phyloP scores from a whole-genome alignment of 495 filamentous ascomycete genomes.

The Penicillium argentinense region DNA sequence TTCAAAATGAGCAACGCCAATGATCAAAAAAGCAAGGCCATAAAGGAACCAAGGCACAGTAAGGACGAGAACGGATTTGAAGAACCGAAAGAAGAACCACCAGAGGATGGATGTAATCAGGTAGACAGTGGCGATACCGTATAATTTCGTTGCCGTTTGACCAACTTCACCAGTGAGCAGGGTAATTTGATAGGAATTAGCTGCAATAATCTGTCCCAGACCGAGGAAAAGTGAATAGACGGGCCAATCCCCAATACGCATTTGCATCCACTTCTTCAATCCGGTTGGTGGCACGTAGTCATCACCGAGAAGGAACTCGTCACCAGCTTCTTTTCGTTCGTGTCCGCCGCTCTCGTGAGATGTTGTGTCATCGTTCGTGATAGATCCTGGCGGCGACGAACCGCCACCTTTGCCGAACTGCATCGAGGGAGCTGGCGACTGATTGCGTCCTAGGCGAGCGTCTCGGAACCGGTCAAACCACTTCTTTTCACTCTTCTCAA shows the following conservation, averaged over 20 bases:
- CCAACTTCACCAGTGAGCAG: constrained; percentile 65
- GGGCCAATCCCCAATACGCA: constrained; percentile 63
- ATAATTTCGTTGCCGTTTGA: constrained; percentile 61
- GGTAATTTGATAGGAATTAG: constrained; percentile 73
- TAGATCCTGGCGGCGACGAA: constrained; percentile 36
- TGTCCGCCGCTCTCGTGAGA: constrained; percentile 38
- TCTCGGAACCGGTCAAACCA: constrained; percentile 66
- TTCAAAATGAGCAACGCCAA: constrained; percentile 63
- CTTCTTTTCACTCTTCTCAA: constrained; percentile 68
- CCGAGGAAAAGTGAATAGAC: constrained; percentile 67
- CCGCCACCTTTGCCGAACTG: constrained; percentile 32
- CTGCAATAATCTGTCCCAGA: constrained; percentile 68
- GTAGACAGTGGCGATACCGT: constrained; percentile 66
- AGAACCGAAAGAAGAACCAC: constrained; percentile 64
- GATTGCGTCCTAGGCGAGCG: constrained; percentile 52
- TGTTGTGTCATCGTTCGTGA: constrained; percentile 38
- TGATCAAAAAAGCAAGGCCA: constrained; percentile 63
- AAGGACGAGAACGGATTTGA: constrained; percentile 61
- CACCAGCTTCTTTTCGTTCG: constrained; percentile 25
- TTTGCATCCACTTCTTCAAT: constrained; percentile 53
- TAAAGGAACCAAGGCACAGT: constrained; percentile 64
- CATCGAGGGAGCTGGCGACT: constrained; percentile 45
- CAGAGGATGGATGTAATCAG: constrained; percentile 60
- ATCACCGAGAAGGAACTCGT: constrained; percentile 63
- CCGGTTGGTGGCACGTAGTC: constrained; percentile 68